These are phyloP conservation scores for Microdochium bolleyi DNA, from an alignment of 2,329 filamentous ascomycete species.

Conservation along the genomic window DNA sequence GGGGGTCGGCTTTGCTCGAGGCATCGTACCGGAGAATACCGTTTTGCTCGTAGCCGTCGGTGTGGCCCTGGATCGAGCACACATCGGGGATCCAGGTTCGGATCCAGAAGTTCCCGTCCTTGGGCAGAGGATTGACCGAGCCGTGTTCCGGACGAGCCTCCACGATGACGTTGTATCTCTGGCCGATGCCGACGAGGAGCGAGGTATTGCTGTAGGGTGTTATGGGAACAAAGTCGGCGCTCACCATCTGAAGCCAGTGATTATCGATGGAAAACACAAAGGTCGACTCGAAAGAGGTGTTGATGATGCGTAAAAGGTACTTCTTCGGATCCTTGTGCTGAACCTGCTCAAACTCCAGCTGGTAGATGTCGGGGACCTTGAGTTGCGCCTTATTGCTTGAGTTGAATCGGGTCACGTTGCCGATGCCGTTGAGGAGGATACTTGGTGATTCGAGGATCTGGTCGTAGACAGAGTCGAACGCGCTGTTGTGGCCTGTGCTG, in stretches of 20 bases:
- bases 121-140: conserved; percentile 13
- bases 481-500: conserved; percentile 18
- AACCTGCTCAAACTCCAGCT: too few species aligned
- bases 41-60: conserved; percentile 5
- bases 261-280: conserved; percentile 42
- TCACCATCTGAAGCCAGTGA: conserved; percentile 44
- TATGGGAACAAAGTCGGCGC: conserved; percentile 44
- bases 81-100: conserved; percentile 6
- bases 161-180: conserved; percentile 37
- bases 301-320: conserved; percentile 40
- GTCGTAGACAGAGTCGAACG: neutral
- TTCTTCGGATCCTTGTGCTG: conserved; percentile 21
- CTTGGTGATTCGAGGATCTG: too few species aligned
- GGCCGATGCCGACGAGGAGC: conserved; percentile 41
- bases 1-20: conserved; percentile 7
- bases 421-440: conserved; percentile 33
- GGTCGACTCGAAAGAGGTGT: conserved; percentile 38
- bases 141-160: conserved; percentile 22
- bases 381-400: conserved; percentile 8
- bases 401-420: conserved; percentile 7
- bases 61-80: neutral
- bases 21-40: conserved; percentile 17
- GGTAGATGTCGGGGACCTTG: too few species aligned
- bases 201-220: conserved; percentile 37
- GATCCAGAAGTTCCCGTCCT: conserved; percentile 19